These are phyloP conservation scores for Lentinula detonsa DNA, from an alignment of 768 basidiomycete genomes.

Conservation along the genomic window DNA sequence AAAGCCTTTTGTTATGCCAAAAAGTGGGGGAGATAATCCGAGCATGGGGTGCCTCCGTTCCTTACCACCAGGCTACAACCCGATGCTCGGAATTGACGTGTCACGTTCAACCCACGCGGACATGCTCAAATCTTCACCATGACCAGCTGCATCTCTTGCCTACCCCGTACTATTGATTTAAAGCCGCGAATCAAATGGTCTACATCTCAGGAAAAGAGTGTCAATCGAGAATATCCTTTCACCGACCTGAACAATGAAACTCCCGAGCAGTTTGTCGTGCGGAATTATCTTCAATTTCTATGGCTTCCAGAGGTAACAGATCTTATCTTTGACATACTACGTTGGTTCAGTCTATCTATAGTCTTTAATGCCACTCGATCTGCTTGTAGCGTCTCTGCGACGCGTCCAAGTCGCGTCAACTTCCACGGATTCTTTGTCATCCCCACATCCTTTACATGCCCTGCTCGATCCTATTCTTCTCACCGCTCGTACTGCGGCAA, in stretches of 20 bases:
- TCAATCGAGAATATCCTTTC: slow-evolving; percentile 55
- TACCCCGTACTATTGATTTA: neutral
- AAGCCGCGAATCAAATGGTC: slow-evolving; percentile 40
- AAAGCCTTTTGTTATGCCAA: no score
- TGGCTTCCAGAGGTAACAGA: slow-evolving; percentile 67
- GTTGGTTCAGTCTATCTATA: slow-evolving; percentile 18
- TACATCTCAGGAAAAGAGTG: slow-evolving; percentile 48
- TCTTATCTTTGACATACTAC: neutral
- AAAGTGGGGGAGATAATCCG: no score
- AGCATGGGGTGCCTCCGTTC: no score
- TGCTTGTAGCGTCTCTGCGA: slow-evolving; percentile 49
- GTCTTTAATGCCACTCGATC: slow-evolving; percentile 66
- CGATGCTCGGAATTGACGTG: no score
- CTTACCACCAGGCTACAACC: no score
- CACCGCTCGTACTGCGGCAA: slow-evolving; percentile 43
- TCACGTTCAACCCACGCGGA: no score
- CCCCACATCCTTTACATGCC: slow-evolving; percentile 50
- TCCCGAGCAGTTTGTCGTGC: slow-evolving; percentile 49
- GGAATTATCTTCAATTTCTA: slow-evolving; percentile 70
- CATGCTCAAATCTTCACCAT: no score
- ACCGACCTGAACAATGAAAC: slow-evolving; percentile 33
- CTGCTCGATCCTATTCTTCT: slow-evolving; percentile 59
- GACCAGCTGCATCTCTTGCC: neutral
- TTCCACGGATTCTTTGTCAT: slow-evolving; percentile 13
- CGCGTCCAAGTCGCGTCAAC: slow-evolving; percentile 37